phyloP scores from a whole-genome alignment of 108 stramenopile genomes.

The Chaetoceros tenuissimus region DNA sequence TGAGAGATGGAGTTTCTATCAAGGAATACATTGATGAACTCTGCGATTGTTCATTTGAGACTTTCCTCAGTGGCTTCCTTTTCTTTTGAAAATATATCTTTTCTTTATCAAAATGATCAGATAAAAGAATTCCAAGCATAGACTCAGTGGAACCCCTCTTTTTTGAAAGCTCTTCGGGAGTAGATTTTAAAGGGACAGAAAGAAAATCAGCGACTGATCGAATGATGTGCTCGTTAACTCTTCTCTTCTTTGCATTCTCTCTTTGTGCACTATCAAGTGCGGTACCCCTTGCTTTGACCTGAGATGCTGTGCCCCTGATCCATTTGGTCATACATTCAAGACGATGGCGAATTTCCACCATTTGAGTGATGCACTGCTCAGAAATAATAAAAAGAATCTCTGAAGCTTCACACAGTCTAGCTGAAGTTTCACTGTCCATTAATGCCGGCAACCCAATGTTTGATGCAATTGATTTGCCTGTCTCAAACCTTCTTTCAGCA shows the following conservation, averaged over 20 bases:
- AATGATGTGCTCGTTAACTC: slow-evolving; percentile 49
- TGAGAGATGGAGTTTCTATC: not conserved
- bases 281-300: slow-evolving; percentile 71
- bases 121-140: slow-evolving; percentile 27
- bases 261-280: slow-evolving; percentile 55
- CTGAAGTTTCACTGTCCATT: not conserved
- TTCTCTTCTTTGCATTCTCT: slow-evolving; percentile 63
- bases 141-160: slow-evolving; percentile 25
- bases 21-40: not conserved
- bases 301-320: slow-evolving; percentile 56
- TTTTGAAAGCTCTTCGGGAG: slow-evolving; percentile 2
- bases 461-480: not conserved
- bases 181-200: slow-evolving; percentile 15
- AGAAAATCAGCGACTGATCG: slow-evolving; percentile 38
- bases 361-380: slow-evolving; percentile 31
- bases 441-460: not conserved
- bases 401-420: slow-evolving; percentile 8
- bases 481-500: slow-evolving; percentile 12
- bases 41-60: not conserved
- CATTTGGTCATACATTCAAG: slow-evolving; percentile 60
- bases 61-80: not conserved
- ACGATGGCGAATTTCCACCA: slow-evolving; percentile 56
- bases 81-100: not conserved
- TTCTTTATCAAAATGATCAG: slow-evolving; percentile 9
- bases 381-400: slow-evolving; percentile 23